Conservation (phyloP, 2,329 filamentous ascomycete genomes). For the Trichophyton rubrum region DNA sequence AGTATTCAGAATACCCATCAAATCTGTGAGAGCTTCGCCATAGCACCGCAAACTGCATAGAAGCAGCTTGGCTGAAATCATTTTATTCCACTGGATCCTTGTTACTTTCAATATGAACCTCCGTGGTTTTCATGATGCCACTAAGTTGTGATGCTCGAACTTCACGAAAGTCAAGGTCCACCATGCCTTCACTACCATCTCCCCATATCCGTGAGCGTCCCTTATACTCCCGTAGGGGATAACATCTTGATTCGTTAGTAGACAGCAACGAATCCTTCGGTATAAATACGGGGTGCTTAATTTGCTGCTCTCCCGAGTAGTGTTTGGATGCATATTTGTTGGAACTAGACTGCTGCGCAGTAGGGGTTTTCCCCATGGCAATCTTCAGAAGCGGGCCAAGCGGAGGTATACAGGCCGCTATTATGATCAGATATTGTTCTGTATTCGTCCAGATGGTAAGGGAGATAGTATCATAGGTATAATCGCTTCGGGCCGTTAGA, state of each 20-base stretch:
- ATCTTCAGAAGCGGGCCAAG: slow-evolving; percentile 7
- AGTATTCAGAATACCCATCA: not conserved
- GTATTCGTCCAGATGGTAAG: slow-evolving; percentile 8
- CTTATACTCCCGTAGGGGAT: slow-evolving; percentile 8
- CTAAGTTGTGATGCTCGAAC: not conserved
- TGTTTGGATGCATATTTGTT: not conserved
- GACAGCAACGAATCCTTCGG: not conserved
- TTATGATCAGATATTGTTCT: slow-evolving; percentile 13
- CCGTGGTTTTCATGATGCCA: slow-evolving; percentile 10
- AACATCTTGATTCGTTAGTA: not conserved
- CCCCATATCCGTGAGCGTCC: slow-evolving; percentile 3
- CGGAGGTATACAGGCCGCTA: slow-evolving; percentile 11
- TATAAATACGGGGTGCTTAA: not conserved
- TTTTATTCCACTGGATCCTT: not conserved
- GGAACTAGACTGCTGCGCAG: not conserved
- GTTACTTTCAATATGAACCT: not conserved
- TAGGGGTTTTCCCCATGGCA: not conserved
- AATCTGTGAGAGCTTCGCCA: too few relatives aligned
- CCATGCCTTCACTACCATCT: not conserved
- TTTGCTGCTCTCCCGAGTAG: not conserved
- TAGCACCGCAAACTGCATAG: too few relatives aligned
- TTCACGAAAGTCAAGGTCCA: not conserved
- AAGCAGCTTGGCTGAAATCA: not conserved
- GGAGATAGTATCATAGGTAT: slow-evolving; percentile 7
- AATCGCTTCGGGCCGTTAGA: slow-evolving; percentile 7